Base-by-base conservation (phyloP, 345 rosid species). In the Murraya paniculata region DNA sequence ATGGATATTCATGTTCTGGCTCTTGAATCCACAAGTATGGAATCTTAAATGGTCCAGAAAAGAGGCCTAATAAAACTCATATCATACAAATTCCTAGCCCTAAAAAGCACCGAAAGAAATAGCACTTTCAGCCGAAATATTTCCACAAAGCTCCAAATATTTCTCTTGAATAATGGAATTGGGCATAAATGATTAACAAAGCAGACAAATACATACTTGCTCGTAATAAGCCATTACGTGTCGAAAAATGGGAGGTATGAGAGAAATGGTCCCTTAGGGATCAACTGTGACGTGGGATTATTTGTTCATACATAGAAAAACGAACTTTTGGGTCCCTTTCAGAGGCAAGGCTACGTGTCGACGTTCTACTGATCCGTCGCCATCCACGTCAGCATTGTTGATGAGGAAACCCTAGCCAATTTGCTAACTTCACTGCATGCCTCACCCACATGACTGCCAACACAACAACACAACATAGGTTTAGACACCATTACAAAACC, bases 351-450 rank as follows among this genome's bases (percentile, higher is more conserved):
- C 31, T 57, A 57, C 53, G 75, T 57, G 75, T 35, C 2, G 2
- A 22, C 16, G 6, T 72, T n/a, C n/a, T 35, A n/a, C 10, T 35
- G 75, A 57, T 25, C 27, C 18, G 6, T 74, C 68, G 36, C 10
- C 28, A 19, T 25, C 39, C 58, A 74, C 1, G 27, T 74, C 77
- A 61, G 68, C 57, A 41, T 33, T 30, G 48, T 3, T 1, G 45
- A 22, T 28, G 31, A 3, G 13, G 30, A 28, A 28, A 22, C 30
- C 58, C 19, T 75, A 30, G 38, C 57, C 33, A 31, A 2, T 22
- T 75, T 64, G 70, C 56, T 75, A 41, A 74, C 41, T 38, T 62
- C 59, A 74, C 28, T 35, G 45, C 70, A 75, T 45, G 48, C 61
- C 31, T 75, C 70, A 48, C 78, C 71, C 70, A 45, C 48, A 13